These are phyloP conservation scores for Hypoxylon perforatum DNA, from an alignment of 495 filamentous ascomycete genomes.

Conservation along the genomic window DNA sequence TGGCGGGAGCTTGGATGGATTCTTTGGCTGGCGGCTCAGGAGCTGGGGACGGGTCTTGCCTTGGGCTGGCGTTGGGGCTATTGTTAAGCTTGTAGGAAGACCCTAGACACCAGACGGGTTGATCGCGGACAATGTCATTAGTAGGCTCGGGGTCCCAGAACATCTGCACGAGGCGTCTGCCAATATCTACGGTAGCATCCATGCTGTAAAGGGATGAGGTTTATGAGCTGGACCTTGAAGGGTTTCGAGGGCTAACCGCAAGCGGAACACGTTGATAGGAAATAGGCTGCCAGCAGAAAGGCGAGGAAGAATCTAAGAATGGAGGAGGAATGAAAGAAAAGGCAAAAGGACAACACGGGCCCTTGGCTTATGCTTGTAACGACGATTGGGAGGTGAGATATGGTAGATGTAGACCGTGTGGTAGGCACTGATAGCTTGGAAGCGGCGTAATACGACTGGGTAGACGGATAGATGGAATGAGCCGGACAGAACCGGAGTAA, in stretches of 20 bases:
- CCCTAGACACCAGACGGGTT: slow-evolving; percentile 90
- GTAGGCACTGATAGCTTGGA: background rate
- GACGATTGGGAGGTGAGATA: background rate
- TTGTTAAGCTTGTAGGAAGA: slow-evolving; percentile 70
- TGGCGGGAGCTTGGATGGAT: slow-evolving; percentile 31
- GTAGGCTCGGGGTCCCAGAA: slow-evolving; percentile 95
- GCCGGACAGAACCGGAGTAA: background rate
- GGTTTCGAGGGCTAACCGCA: slow-evolving; percentile 5
- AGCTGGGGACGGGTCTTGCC: slow-evolving; percentile 27
- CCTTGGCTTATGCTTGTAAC: too few relatives aligned
- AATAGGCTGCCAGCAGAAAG: background rate
- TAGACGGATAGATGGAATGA: slow-evolving; percentile 10
- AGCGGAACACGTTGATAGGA: background rate
- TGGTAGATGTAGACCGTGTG: too few relatives aligned
- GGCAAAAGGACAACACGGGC: background rate
- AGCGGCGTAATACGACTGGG: slow-evolving; percentile 10
- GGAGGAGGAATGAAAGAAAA: background rate
- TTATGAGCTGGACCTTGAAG: background rate
- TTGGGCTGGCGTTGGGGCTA: slow-evolving; percentile 27
- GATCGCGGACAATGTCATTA: slow-evolving; percentile 76
- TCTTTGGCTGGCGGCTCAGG: slow-evolving; percentile 26
- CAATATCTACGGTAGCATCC: slow-evolving; percentile 56
- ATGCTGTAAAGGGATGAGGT: slow-evolving; percentile 37
- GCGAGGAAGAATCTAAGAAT: background rate
- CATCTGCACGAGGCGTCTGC: slow-evolving; percentile 86